phyloP scores from a whole-genome alignment of 257 asterid genomes.

The Henckelia pumila region DNA sequence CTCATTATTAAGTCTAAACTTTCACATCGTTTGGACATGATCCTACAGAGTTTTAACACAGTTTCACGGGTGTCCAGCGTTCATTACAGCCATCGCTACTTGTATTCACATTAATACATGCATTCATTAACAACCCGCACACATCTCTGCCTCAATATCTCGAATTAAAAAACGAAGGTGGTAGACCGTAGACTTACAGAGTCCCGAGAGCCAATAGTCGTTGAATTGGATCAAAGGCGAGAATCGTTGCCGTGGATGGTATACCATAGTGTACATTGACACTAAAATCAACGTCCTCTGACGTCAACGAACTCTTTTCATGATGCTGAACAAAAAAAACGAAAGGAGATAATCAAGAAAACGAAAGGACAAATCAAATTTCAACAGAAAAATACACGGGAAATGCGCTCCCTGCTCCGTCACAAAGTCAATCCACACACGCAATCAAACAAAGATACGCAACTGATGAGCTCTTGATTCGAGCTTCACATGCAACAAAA shows the following conservation, averaged over 20 bases:
- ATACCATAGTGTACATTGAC: conserved; percentile 75
- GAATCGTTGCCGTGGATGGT: conserved; percentile 78
- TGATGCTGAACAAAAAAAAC: conserved; percentile 41
- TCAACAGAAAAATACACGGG: background rate
- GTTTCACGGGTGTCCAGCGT: background rate
- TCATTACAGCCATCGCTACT: too few species aligned
- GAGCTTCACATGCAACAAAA: background rate
- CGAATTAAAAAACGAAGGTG: conserved; percentile 14
- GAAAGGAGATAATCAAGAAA: background rate
- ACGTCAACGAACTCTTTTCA: conserved; percentile 37
- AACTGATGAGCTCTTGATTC: background rate
- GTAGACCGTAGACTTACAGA: conserved; percentile 57
- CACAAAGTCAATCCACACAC: background rate
- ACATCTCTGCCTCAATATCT: conserved; percentile 3
- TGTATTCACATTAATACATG: too few species aligned
- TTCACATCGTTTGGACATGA: too few species aligned
- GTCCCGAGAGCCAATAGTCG: conserved; percentile 81
- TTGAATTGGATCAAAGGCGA: conserved; percentile 85
- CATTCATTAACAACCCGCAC: too few species aligned
- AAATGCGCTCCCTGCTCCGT: background rate
- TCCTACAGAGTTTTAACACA: too few species aligned
- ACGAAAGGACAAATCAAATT: background rate
- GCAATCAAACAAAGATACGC: background rate
- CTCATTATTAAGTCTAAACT: background rate
- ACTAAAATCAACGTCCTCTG: conserved; percentile 63